Percentiles rank a stretch among this genome's conserved stretches.
Conservation (phyloP, 345 rosid genomes). For the Citrus medica region DNA sequence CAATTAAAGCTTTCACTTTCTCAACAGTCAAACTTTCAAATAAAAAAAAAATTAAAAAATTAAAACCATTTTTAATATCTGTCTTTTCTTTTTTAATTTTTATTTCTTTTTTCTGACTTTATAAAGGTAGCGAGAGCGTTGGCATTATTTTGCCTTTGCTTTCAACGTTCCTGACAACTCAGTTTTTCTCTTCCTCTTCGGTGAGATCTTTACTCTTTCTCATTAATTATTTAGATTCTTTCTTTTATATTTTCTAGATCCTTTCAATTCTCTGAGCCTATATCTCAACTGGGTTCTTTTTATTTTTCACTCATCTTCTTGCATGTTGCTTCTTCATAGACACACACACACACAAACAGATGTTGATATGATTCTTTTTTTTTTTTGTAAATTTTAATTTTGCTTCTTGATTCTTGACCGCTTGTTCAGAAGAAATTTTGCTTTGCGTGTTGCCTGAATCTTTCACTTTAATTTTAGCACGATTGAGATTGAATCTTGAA, state of each 20-base stretch:
- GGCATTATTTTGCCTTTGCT: background rate
- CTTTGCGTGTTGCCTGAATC: background rate
- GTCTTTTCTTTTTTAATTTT: too few species aligned
- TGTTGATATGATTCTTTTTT: background rate
- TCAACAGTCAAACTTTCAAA: background rate
- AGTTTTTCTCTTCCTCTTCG: background rate
- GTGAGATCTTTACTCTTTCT: background rate
- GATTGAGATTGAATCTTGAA: background rate
- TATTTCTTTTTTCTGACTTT: too few species aligned
- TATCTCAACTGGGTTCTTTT: slow-evolving; percentile 1
- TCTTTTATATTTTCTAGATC: background rate
- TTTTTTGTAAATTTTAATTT: background rate
- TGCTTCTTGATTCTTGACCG: background rate
- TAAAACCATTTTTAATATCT: too few species aligned
- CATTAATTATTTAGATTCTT: background rate
- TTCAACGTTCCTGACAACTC: too few species aligned
- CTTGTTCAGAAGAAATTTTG: background rate
- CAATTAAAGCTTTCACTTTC: background rate
- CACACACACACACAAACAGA: background rate
- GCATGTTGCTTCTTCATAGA: background rate
- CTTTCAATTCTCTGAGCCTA: background rate
- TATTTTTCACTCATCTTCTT: background rate
- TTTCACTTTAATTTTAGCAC: background rate
- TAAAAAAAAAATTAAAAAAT: background rate
- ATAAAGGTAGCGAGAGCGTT: background rate